Percentiles rank a stretch among this genome's conserved stretches.
These are phyloP conservation scores for Boletus bicolor DNA, from an alignment of 768 basidiomycete species.

Conservation along the genomic window DNA sequence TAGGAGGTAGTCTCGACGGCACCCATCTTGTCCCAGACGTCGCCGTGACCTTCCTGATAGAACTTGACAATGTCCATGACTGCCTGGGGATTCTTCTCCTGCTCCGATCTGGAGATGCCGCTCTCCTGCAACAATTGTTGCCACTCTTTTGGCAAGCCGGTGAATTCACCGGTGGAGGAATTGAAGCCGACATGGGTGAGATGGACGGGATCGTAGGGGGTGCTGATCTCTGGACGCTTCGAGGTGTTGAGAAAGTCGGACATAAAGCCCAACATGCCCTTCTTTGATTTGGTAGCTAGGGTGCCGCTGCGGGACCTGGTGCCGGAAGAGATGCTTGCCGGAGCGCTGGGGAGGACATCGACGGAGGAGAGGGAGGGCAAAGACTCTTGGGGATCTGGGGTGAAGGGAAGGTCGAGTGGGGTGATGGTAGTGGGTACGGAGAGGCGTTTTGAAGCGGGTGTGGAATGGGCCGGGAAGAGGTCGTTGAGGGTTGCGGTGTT, in stretches of 20 bases:
- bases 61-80: slow-evolving; percentile 99
- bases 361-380: slow-evolving; percentile 20
- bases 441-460: slow-evolving; percentile 47
- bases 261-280: slow-evolving; percentile 62
- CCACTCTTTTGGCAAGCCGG: slow-evolving; percentile 98
- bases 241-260: slow-evolving; percentile 73
- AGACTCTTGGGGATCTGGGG: slow-evolving; percentile 23
- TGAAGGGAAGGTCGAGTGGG: slow-evolving; percentile 21
- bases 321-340: slow-evolving; percentile 17
- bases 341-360: slow-evolving; percentile 7
- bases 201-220: slow-evolving; percentile 98
- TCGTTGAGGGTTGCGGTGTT: slow-evolving; percentile 83
- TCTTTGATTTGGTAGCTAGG: slow-evolving; percentile 44
- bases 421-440: slow-evolving; percentile 43
- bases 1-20: slow-evolving; percentile 39
- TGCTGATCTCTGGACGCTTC: slow-evolving; percentile 89
- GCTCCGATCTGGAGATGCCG: slow-evolving; percentile 90
- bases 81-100: slow-evolving; percentile 96
- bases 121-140: slow-evolving; percentile 94
- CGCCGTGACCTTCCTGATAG: slow-evolving; percentile 85
- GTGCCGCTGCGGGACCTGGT: slow-evolving; percentile 44
- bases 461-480: slow-evolving; percentile 49
- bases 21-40: slow-evolving; percentile 85
- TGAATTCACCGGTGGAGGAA: slow-evolving; percentile 96
- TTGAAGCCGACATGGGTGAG: slow-evolving; percentile 99